Conservation (phyloP, 805 yeast species). For the Cyberlindnera xylosilytica region DNA sequence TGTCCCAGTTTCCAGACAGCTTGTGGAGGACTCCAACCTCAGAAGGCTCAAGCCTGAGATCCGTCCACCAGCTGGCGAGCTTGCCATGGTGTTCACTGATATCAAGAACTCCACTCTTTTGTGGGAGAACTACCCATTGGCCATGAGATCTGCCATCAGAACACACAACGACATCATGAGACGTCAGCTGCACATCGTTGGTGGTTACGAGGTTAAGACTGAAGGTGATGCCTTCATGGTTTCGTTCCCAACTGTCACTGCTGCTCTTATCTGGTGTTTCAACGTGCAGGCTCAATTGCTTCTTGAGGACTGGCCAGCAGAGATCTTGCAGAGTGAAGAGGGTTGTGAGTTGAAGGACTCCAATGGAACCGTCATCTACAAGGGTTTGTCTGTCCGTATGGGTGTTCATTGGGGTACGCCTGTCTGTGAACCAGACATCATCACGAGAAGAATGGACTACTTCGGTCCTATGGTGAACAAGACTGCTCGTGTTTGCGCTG, state of each 20-base stretch:
- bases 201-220: slow-evolving; percentile 97
- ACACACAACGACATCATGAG: slow-evolving; percentile 94
- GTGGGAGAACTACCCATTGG: slow-evolving; percentile 91
- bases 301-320: slow-evolving; percentile 93
- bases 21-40: slow-evolving; percentile 70
- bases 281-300: slow-evolving; percentile 83
- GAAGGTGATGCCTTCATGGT: slow-evolving; percentile 99
- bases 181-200: slow-evolving; percentile 83
- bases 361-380: slow-evolving; percentile 55
- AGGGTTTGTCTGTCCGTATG: slow-evolving; percentile 95
- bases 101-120: slow-evolving; percentile 88
- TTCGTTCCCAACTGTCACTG: slow-evolving; percentile 87
- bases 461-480: slow-evolving; percentile 98
- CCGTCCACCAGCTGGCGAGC: slow-evolving; percentile 89
- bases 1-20: slow-evolving; percentile 41
- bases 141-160: slow-evolving; percentile 96
- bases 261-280: slow-evolving; percentile 93
- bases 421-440: slow-evolving; percentile 91
- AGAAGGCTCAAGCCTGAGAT: slow-evolving; percentile 87
- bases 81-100: slow-evolving; percentile 97
- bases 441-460: slow-evolving; percentile 96
- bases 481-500: slow-evolving; percentile 88
- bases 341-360: slow-evolving; percentile 76
- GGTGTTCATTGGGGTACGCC: slow-evolving; percentile 99
- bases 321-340: slow-evolving; percentile 78